Evolutionary conservation across 2,329 filamentous ascomycete species (phyloP).

Genomic region (Talaromyces rugulosus): DNA sequence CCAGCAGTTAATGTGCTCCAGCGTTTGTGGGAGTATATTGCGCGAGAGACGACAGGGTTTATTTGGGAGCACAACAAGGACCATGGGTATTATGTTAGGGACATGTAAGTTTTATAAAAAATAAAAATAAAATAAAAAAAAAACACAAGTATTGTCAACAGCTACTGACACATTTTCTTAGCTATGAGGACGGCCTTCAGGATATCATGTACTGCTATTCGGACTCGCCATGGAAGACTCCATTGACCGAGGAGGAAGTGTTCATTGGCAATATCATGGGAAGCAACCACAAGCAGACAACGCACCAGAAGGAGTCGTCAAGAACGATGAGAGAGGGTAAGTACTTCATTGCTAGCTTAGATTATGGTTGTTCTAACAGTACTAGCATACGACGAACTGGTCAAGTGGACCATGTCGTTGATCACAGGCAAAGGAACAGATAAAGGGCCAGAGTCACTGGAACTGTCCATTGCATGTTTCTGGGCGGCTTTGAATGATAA

Average conservation of each 20-base stretch:
- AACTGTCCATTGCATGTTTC: conserved; percentile 24
- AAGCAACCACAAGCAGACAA: conserved; percentile 18
- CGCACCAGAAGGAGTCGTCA: conserved; percentile 20
- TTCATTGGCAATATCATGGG: conserved; percentile 55
- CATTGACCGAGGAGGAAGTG: conserved; percentile 49
- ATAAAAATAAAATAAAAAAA: no score
- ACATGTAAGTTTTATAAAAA: conserved; percentile 24
- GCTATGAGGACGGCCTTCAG: conserved; percentile 46
- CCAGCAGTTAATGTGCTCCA: background rate
- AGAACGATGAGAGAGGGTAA: conserved; percentile 21
- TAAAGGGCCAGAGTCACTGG: conserved; percentile 18
- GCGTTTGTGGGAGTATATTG: conserved; percentile 10
- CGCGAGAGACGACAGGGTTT: conserved; percentile 21
- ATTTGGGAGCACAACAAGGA: conserved; percentile 20
- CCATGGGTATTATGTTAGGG: conserved; percentile 14
- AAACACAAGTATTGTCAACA: background rate
- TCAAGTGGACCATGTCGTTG: conserved; percentile 19
- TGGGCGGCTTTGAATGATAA: conserved; percentile 15
- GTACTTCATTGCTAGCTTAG: background rate
- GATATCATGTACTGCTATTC: conserved; percentile 34
- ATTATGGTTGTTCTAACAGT: background rate
- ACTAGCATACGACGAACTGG: conserved; percentile 20
- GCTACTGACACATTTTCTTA: conserved; percentile 17
- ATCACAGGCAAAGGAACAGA: conserved; percentile 18
- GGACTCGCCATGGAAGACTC: conserved; percentile 45